These are phyloP conservation scores for Daldinia caldariorum DNA, from an alignment of 495 filamentous ascomycete genomes.

Conservation along the genomic window DNA sequence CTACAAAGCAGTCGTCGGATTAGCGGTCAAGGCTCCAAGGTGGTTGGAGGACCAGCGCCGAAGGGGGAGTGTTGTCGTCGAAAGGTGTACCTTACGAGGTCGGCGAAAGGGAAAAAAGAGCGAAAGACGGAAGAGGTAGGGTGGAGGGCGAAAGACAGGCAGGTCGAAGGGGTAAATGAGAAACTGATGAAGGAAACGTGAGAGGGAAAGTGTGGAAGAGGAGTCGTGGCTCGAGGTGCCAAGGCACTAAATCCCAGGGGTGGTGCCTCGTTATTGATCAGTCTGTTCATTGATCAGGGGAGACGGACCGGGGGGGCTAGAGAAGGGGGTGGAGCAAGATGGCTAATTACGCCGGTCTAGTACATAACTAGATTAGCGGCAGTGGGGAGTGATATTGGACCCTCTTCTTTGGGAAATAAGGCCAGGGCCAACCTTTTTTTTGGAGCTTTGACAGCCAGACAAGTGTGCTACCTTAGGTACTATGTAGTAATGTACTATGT, in stretches of 20 bases:
- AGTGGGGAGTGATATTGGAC: slow-evolving; percentile 32
- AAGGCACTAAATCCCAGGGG: slow-evolving; percentile 44
- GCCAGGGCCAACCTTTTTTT: slow-evolving; percentile 34
- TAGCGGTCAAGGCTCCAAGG: slow-evolving; percentile 29
- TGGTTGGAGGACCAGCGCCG: slow-evolving; percentile 35
- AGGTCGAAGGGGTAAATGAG: slow-evolving; percentile 46
- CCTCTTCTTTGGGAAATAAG: slow-evolving; percentile 39
- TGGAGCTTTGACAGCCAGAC: slow-evolving; percentile 1
- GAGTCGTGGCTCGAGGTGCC: slow-evolving; percentile 36
- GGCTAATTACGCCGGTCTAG: slow-evolving; percentile 43
- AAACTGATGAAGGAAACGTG: slow-evolving; percentile 44
- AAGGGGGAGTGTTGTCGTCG: slow-evolving; percentile 38
- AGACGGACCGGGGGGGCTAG: slow-evolving; percentile 20
- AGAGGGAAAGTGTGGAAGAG: slow-evolving; percentile 42
- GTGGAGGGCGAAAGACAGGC: slow-evolving; percentile 30
- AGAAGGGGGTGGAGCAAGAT: slow-evolving; percentile 27
- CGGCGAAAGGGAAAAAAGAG: slow-evolving; percentile 44
- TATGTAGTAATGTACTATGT: slow-evolving; percentile 3
- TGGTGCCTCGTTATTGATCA: slow-evolving; percentile 43
- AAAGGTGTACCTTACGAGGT: slow-evolving; percentile 44
- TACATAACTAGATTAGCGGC: slow-evolving; percentile 15
- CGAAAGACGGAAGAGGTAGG: slow-evolving; percentile 40
- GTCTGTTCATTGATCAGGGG: slow-evolving; percentile 40
- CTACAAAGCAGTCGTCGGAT: slow-evolving; percentile 35
- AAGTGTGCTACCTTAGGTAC: neutral